Conservation (phyloP, 176 grass and related monocot species). For the Eragrostis curvula region DNA sequence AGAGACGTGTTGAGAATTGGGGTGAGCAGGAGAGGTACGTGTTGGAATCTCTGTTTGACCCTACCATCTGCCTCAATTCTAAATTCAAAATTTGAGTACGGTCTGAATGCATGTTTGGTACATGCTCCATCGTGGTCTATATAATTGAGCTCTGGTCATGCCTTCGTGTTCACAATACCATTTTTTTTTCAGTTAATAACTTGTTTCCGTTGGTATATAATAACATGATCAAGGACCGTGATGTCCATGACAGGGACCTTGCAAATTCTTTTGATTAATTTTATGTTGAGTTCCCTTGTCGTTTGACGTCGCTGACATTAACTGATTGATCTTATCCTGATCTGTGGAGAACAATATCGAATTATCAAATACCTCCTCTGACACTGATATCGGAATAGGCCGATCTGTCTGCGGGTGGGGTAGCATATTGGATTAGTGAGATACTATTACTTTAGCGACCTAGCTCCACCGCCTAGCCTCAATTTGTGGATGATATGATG, state of each 20-base stretch:
- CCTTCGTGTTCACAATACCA: neutral
- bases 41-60: constrained; percentile 32
- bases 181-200: neutral
- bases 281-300: neutral
- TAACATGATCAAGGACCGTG: neutral
- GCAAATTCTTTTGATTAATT: neutral
- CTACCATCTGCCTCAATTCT: constrained; percentile 20
- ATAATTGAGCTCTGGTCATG: constrained; percentile 20
- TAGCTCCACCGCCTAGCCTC: neutral
- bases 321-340: constrained; percentile 37
- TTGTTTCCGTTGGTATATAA: neutral
- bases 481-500: neutral
- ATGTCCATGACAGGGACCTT: neutral
- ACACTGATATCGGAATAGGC: neutral
- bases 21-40: constrained; percentile 8
- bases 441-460: neutral
- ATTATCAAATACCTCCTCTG: neutral
- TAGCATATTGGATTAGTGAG: neutral
- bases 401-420: neutral
- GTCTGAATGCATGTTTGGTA: neutral
- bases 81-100: neutral
- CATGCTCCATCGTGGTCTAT: neutral
- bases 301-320: constrained; percentile 16
- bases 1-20: constrained; percentile 21
- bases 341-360: neutral